Base-by-base conservation (phyloP, 2,329 filamentous ascomycete genomes). In the Phaeosphaeria sp. region DNA sequence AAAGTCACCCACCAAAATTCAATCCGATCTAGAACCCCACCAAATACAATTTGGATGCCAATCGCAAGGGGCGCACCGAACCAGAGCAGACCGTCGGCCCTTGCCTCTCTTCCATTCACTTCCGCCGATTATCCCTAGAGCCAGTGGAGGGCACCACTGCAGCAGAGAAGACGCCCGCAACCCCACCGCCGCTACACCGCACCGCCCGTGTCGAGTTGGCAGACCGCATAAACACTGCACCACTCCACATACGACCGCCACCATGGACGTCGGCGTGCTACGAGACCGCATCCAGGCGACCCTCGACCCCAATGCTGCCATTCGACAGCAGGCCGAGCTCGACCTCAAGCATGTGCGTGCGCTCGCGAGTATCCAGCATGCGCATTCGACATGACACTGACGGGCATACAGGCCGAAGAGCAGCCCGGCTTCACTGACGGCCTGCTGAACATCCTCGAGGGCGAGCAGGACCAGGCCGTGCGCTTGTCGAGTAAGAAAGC, bases 381-480 rank as follows among this genome's bases (percentile, higher is more conserved):
- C 54, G 62, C 62, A 52, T 59, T 60, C 44, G 27, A 25, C n/a
- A 20, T 10, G 27, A 42, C 54, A 69, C 69, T 77, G 66, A 77
- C 67, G 54, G 59, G 53, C 36, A 39, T 41, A 46, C 63, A 97
- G 93, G 92, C 95, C 76, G 94, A 98, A 82, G 89, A 92, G 69
- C 89, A 93, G 78, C 84, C 90, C 60, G 93, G 93, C 66, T 98
- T 99, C 79, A 90, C 91, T 76, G 91, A 95, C 78, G 91, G 92
- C 69, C 87, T 98, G 62, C 84, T 97, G 72, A 92, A 96, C 76
- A 93, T 99, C 72, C 84, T 98, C 69, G 90, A 96, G 81, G 86
- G 87, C 61, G 95, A 99, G 80, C 90, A 93, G 80, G 91, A 96
- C 69, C 84, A 88, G 72, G 89, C 89, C 63, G 87, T 97, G 68